These are phyloP conservation scores for Prunus kanzakura DNA, from an alignment of 306 rosid genomes.

Conservation along the genomic window DNA sequence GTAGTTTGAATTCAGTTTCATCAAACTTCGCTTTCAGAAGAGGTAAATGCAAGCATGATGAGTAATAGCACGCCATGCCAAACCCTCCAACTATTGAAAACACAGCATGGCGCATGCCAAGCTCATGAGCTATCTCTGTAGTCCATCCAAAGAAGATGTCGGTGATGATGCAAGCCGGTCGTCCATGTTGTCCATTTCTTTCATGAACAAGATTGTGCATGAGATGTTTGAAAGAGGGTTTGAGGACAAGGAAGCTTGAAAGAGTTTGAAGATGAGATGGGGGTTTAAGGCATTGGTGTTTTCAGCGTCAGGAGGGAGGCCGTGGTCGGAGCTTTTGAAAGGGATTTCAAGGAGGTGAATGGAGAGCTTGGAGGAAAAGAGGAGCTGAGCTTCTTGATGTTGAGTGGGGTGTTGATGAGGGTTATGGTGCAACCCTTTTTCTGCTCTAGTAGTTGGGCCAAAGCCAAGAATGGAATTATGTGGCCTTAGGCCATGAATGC, in stretches of 20 bases:
- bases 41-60: not conserved
- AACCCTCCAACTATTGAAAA: not conserved
- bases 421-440: constrained; percentile 2
- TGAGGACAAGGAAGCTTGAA: not conserved
- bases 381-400: not conserved
- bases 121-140: constrained; percentile 9
- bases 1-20: not conserved
- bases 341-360: constrained; percentile 13
- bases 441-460: constrained; percentile 7
- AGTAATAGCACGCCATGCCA: constrained; percentile 15
- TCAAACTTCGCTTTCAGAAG: not conserved
- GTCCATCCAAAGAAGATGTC: constrained; percentile 19
- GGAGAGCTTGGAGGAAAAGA: constrained; percentile 17
- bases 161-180: not conserved
- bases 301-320: constrained; percentile 18
- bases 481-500: constrained; percentile 36
- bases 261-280: not conserved
- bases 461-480: constrained; percentile 27
- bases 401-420: constrained; percentile 22
- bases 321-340: constrained; percentile 7
- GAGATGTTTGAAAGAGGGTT: not conserved
- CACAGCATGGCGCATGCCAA: constrained; percentile 12
- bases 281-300: not conserved
- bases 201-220: not conserved
- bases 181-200: not conserved